Evolutionary conservation across 2,329 filamentous ascomycete species (phyloP).

Genomic region (Cytospora piceicola): DNA sequence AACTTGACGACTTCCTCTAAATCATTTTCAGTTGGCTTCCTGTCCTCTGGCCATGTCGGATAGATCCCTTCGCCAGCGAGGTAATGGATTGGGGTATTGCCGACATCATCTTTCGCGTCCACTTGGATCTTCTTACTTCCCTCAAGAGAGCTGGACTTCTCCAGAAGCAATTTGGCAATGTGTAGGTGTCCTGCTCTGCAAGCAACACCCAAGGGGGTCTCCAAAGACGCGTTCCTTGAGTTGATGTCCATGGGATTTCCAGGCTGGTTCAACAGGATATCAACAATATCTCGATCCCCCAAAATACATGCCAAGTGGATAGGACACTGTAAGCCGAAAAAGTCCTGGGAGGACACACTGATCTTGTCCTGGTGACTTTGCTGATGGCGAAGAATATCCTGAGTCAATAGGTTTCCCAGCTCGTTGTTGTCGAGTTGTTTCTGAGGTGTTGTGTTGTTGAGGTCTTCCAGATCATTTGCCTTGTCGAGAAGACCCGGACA

Average conservation of each 20-base stretch:
- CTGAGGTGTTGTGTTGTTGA: background rate
- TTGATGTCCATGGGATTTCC: conserved; percentile 3
- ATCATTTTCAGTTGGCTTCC: background rate
- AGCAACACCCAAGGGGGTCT: conserved; percentile 4
- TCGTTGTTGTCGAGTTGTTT: background rate
- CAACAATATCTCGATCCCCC: background rate
- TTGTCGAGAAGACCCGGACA: background rate
- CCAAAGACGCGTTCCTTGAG: conserved; percentile 1
- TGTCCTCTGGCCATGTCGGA: background rate
- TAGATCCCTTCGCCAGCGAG: conserved; percentile 5
- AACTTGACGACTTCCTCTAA: background rate
- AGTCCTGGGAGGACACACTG: background rate
- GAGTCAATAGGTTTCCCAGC: conserved; percentile 8
- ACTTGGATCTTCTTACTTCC: background rate
- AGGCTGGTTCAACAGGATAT: background rate
- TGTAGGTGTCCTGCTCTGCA: conserved; percentile 13
- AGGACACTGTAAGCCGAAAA: conserved; percentile 2
- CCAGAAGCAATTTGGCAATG: conserved; percentile 8
- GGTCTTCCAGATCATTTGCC: background rate
- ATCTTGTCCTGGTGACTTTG: background rate
- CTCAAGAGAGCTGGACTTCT: background rate
- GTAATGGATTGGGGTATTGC: conserved; percentile 6
- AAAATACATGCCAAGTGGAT: conserved; percentile 10
- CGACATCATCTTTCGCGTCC: background rate
- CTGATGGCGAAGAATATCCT: background rate